Conservation (phyloP, 2,329 filamentous ascomycete species). For the Nemania sp. region DNA sequence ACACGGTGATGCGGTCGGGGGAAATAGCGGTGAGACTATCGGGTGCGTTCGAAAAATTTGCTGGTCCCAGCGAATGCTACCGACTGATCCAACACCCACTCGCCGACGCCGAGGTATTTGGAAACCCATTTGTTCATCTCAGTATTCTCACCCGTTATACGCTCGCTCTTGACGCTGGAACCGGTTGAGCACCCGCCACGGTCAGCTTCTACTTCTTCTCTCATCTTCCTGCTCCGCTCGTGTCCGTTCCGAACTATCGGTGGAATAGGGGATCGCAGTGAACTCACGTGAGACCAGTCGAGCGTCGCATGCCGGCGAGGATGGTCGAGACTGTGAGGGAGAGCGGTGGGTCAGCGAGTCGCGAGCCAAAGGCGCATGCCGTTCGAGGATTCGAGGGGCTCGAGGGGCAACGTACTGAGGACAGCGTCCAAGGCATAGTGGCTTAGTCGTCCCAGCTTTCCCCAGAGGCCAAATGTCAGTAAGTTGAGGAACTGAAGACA, state of each 20-base stretch:
- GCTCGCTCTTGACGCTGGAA: conserved; percentile 85
- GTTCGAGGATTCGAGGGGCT: background rate
- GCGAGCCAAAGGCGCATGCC: background rate
- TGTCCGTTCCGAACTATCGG: background rate
- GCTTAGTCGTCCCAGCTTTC: conserved; percentile 87
- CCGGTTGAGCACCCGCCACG: conserved; percentile 41
- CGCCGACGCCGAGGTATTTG: conserved; percentile 90
- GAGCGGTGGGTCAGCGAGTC: conserved; percentile 24
- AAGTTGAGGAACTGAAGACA: conserved; percentile 62
- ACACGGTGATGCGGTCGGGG: background rate
- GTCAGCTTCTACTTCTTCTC: conserved; percentile 11
- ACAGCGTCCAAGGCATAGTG: conserved; percentile 98
- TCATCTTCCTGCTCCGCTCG: background rate
- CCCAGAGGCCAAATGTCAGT: conserved; percentile 70
- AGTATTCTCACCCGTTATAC: conserved; percentile 79
- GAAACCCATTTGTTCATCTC: conserved; percentile 87
- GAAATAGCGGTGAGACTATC: conserved; percentile 53
- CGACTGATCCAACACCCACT: conserved; percentile 98
- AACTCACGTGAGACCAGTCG: conserved; percentile 95
- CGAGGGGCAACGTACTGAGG: conserved; percentile 65
- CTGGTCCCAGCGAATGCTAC: conserved; percentile 88
- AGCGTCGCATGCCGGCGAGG: conserved; percentile 95
- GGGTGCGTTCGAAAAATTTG: conserved; percentile 87
- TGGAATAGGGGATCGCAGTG: conserved; percentile 27
- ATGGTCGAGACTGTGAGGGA: conserved; percentile 80